Base-by-base conservation (phyloP, 2,329 filamentous ascomycete genomes). In the Aspergillus arachidicola region DNA sequence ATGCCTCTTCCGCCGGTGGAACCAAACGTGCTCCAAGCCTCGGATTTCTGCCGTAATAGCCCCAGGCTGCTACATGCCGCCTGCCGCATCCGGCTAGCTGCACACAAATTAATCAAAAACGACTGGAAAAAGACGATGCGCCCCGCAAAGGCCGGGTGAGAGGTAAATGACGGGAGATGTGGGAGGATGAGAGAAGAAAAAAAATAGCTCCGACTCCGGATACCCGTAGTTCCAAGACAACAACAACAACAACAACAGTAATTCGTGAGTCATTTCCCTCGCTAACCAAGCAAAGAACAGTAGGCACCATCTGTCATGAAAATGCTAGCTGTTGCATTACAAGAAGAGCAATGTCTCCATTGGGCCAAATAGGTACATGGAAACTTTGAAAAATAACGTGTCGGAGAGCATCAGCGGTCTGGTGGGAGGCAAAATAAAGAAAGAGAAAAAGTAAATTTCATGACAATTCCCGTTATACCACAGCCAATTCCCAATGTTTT, bases 1-100 rank as follows among this genome's bases (percentile, higher is more conserved):
- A 70, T 67, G 70, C 68, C 71, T 75, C 71, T 72, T 67, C 68
- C 67, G 65, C 64, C 65, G 75, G 75, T 77, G 76, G 74, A 78
- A 70, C 73, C 67, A 68, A 61, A 65, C 64, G 66, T 68, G 69
- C 48, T 68, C 58, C 62, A 64, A 67, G 59, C 68, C 57, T 73
- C 69, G 69, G 71, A 68, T 70, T 69, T 70, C 63, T 62, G 65
- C 53, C 51, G 45, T 58, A 16, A 41, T 6, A 57, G 70, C 73
- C 74, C 73, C 68, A 76, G 73, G 73, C 69, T 56, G 43, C 48
- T 5, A 53, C 21, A 57, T 43, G 50, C 58, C 58, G 58, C 58
- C 58, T 60, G 48, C 58, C 48, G 60, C 43, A 72, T 71, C 59
- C 12, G 70, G 73, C 34, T 69, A 72, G 69, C 66, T 62, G 65